phyloP scores from a whole-genome alignment of 2,329 filamentous ascomycete genomes.

The Aspergillus fumigatiaffinis region DNA sequence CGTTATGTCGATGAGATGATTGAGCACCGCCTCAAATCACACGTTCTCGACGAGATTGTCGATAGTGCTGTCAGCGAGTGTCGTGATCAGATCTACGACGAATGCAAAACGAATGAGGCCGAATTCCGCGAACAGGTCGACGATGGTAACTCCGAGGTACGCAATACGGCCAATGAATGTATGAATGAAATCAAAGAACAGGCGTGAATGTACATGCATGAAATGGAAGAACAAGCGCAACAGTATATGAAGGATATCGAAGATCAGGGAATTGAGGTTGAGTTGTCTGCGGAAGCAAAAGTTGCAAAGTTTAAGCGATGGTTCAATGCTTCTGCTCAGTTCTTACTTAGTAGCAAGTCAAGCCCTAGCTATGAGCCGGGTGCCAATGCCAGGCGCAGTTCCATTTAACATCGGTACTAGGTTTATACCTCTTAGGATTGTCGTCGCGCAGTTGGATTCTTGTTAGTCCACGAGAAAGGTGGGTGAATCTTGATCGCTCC shows the following conservation, averaged over 20 bases:
- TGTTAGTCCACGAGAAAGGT: background rate
- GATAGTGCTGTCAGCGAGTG: slow-evolving; percentile 10
- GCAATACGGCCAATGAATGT: slow-evolving; percentile 13
- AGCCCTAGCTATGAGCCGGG: slow-evolving; percentile 8
- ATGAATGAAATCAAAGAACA: slow-evolving; percentile 11
- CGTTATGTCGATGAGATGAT: slow-evolving; percentile 10
- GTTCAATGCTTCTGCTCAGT: slow-evolving; percentile 9
- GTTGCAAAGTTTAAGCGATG: slow-evolving; percentile 9
- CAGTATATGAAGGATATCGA: slow-evolving; percentile 11
- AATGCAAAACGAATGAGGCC: slow-evolving; percentile 12
- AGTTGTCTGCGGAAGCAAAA: slow-evolving; percentile 8
- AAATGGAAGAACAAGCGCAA: slow-evolving; percentile 12
- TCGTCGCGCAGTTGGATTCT: background rate
- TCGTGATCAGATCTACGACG: slow-evolving; percentile 15
- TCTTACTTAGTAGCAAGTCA: slow-evolving; percentile 9
- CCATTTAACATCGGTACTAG: slow-evolving; percentile 11
- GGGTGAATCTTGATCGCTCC: background rate
- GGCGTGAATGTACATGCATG: slow-evolving; percentile 8
- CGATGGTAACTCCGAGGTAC: slow-evolving; percentile 13
- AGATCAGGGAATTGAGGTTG: slow-evolving; percentile 7
- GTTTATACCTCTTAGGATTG: background rate
- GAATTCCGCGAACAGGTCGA: slow-evolving; percentile 16
- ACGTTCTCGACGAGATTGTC: slow-evolving; percentile 11
- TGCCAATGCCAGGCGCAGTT: slow-evolving; percentile 13
- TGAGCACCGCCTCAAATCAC: slow-evolving; percentile 8